Evolutionary conservation across 129 eudicot species (phyloP).

Genomic region (Lonicera japonica): DNA sequence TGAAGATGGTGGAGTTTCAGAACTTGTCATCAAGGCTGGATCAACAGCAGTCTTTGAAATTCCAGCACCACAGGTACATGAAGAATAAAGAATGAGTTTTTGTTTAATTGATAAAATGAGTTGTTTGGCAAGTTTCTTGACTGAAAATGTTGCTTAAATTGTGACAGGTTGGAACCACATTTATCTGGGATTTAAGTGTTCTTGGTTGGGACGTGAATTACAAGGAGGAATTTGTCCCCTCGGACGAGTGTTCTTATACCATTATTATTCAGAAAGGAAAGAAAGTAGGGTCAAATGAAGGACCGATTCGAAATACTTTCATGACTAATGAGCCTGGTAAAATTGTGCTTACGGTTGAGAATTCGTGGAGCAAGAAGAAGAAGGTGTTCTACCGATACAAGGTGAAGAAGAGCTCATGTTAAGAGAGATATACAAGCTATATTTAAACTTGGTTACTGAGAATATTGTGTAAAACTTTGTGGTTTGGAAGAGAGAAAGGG

Average conservation of each 20-base stretch:
- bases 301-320: slow-evolving; percentile 17
- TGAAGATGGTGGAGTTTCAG: slow-evolving; percentile 33
- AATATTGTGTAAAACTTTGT: background rate
- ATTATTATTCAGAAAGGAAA: slow-evolving; percentile 7
- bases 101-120: background rate
- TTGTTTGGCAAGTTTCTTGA: background rate
- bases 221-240: slow-evolving; percentile 21
- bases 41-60: slow-evolving; percentile 42
- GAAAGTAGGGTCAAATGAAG: slow-evolving; percentile 5
- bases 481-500: slow-evolving; percentile 3
- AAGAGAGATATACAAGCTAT: background rate
- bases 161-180: slow-evolving; percentile 38
- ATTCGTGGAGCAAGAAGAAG: slow-evolving; percentile 16
- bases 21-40: slow-evolving; percentile 42
- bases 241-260: slow-evolving; percentile 10
- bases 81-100: background rate
- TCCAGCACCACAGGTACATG: slow-evolving; percentile 36
- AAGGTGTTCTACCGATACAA: slow-evolving; percentile 17
- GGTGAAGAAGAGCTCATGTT: slow-evolving; percentile 16
- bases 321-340: slow-evolving; percentile 13
- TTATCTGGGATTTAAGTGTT: slow-evolving; percentile 25
- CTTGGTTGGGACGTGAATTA: slow-evolving; percentile 20
- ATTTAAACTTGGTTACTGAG: background rate
- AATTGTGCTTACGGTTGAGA: slow-evolving; percentile 18
- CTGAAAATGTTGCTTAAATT: background rate